A percentile compares a stretch with the other conserved stretches of the same genome.
Conservation (phyloP, 208 protist species). For the Crithidia sp. region DNA sequence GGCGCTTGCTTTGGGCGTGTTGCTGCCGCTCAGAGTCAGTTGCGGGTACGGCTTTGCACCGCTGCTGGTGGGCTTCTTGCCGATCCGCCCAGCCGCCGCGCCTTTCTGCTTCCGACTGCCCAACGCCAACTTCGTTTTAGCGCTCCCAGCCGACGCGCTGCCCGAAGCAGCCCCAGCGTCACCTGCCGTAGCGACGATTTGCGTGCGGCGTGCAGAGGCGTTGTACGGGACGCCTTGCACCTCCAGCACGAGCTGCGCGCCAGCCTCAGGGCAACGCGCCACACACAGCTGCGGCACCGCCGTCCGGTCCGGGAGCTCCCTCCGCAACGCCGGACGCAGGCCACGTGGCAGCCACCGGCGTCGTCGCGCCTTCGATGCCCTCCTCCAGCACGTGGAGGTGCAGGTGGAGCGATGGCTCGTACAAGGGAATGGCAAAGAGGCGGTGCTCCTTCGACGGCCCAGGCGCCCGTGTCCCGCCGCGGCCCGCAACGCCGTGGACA, state of each 20-base stretch:
- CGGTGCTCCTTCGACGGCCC: slow-evolving; percentile 50
- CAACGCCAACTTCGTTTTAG: background rate
- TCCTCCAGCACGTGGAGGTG: slow-evolving; percentile 70
- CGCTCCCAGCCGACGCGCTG: too few relatives aligned
- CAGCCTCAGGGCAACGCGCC: slow-evolving; percentile 30
- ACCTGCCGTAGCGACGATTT: background rate
- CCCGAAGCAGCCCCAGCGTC: too few relatives aligned
- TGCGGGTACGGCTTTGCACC: background rate
- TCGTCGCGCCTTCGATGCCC: slow-evolving; percentile 38
- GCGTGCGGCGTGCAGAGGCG: slow-evolving; percentile 11
- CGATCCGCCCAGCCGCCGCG: background rate
- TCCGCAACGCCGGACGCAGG: background rate
- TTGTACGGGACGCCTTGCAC: slow-evolving; percentile 45
- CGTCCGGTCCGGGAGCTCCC: background rate
- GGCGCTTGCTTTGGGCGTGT: background rate
- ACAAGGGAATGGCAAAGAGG: slow-evolving; percentile 77
- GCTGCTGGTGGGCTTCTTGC: background rate
- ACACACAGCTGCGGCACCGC: slow-evolving; percentile 16
- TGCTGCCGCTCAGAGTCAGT: background rate
- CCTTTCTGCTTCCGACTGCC: slow-evolving; percentile 3
- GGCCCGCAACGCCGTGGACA: slow-evolving; percentile 29
- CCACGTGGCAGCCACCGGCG: slow-evolving; percentile 24
- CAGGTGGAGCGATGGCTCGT: slow-evolving; percentile 63
- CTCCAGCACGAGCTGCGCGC: slow-evolving; percentile 55
- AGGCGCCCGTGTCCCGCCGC: slow-evolving; percentile 22